Evolutionary conservation across 495 filamentous ascomycete genomes (phyloP).

Genomic region (Cercophora samala): DNA sequence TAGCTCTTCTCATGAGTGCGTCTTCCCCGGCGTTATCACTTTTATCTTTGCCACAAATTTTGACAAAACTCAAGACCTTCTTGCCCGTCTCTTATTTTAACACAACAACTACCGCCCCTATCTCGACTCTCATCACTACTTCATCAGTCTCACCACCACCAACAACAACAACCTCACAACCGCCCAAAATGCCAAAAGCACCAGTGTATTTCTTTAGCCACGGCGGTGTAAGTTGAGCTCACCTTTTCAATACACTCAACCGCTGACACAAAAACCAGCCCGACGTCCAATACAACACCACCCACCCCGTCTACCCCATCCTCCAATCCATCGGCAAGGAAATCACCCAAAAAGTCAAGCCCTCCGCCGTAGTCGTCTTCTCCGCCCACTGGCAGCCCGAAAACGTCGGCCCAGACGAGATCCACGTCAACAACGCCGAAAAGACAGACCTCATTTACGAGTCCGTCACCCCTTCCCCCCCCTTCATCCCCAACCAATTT

Average conservation of each 20-base stretch:
- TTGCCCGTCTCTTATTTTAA: constrained; percentile 5
- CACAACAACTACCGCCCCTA: constrained; percentile 8
- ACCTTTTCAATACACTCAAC: not conserved
- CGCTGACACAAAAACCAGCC: constrained; percentile 46
- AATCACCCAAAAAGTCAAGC: constrained; percentile 76
- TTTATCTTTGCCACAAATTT: not conserved
- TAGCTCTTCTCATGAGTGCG: constrained; percentile 17
- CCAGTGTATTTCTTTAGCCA: constrained; percentile 80
- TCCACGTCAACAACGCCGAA: constrained; percentile 71
- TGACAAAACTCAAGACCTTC: constrained; percentile 16
- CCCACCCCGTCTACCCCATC: constrained; percentile 71
- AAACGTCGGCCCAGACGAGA: constrained; percentile 35
- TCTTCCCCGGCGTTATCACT: constrained; percentile 5
- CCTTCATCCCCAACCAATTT: too few species aligned
- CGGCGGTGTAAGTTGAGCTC: constrained; percentile 59
- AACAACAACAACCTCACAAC: constrained; percentile 15
- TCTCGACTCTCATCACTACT: constrained; percentile 8
- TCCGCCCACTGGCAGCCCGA: constrained; percentile 79
- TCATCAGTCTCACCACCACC: constrained; percentile 17
- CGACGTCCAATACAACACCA: constrained; percentile 67
- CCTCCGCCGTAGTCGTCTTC: constrained; percentile 79
- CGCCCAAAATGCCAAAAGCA: constrained; percentile 33
- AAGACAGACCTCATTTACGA: constrained; percentile 77
- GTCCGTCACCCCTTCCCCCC: not conserved
- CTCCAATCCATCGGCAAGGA: constrained; percentile 68